Percentiles rank a stretch among this genome's conserved stretches.
Conservation (phyloP, 371 early-diverging fungal species). For the Chytridiales sp. region DNA sequence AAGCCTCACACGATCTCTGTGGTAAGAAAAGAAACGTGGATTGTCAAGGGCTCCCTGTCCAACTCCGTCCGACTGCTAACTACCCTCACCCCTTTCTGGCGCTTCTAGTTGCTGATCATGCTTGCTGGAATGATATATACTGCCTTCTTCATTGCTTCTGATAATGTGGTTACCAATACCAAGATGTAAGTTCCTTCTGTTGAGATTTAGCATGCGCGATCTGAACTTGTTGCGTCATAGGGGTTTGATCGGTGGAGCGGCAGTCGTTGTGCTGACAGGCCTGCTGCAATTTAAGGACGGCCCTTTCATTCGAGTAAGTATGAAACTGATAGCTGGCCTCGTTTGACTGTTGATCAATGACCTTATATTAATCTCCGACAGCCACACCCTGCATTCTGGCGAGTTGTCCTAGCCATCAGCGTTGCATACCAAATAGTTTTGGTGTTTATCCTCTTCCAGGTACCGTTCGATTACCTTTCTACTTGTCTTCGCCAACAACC, state of each 20-base stretch:
- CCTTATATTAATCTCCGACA: slow-evolving; percentile 67
- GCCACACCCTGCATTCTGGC: slow-evolving; percentile 95
- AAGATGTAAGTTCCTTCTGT: slow-evolving; percentile 38
- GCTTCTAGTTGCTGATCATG: slow-evolving; percentile 42
- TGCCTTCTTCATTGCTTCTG: slow-evolving; percentile 54
- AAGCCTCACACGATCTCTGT: slow-evolving; percentile 36
- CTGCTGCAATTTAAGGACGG: slow-evolving; percentile 87
- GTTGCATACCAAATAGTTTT: slow-evolving; percentile 85
- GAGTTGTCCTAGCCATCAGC: slow-evolving; percentile 77
- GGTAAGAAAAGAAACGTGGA: slow-evolving; percentile 10
- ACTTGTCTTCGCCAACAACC: background rate
- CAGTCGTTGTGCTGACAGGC: slow-evolving; percentile 77
- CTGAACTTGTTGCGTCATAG: background rate
- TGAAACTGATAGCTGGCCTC: slow-evolving; percentile 72
- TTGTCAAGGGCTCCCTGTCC: background rate
- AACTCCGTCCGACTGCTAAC: background rate
- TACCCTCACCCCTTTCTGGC: background rate
- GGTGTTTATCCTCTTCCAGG: slow-evolving; percentile 89
- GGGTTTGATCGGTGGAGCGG: slow-evolving; percentile 42
- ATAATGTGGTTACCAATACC: slow-evolving; percentile 60
- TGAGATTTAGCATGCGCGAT: background rate
- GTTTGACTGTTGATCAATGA: slow-evolving; percentile 75
- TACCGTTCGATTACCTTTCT: slow-evolving; percentile 29
- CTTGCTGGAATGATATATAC: slow-evolving; percentile 58
- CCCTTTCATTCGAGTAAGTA: slow-evolving; percentile 78